Percentiles rank a stretch among this genome's conserved stretches.
Evolutionary conservation across 768 basidiomycete species (phyloP).

Genomic region (Polyporus arcularius): DNA sequence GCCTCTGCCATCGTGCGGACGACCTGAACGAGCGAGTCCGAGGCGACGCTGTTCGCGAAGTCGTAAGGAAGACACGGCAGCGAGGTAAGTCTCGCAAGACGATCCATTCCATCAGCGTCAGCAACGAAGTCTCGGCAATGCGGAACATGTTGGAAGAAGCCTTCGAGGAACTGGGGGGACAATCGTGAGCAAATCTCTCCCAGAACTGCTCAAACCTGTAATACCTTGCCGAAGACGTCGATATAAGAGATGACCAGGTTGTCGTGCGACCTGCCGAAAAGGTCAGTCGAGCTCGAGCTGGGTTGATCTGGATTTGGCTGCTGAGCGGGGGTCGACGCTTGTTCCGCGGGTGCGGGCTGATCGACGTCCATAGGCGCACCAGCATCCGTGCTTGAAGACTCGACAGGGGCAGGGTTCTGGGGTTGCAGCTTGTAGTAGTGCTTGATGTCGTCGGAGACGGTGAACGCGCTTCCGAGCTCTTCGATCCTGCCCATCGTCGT

Average conservation of each 20-base stretch:
- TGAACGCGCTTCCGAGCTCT: constrained; percentile 64
- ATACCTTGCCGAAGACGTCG: constrained; percentile 76
- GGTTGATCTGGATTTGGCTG: constrained; percentile 25
- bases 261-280: constrained; percentile 57
- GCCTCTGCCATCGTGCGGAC: constrained; percentile 89
- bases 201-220: constrained; percentile 20
- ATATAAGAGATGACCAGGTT: constrained; percentile 78
- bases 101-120: constrained; percentile 68
- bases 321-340: not conserved
- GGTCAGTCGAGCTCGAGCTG: constrained; percentile 35
- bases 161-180: constrained; percentile 76
- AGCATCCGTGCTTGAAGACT: not conserved
- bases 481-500: constrained; percentile 73
- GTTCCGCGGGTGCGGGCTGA: constrained; percentile 19
- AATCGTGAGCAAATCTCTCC: constrained; percentile 5
- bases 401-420: constrained; percentile 1
- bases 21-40: constrained; percentile 86
- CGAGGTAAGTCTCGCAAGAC: constrained; percentile 74
- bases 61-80: constrained; percentile 89
- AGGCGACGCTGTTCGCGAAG: constrained; percentile 81
- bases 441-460: constrained; percentile 55
- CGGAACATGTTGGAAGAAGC: constrained; percentile 87
- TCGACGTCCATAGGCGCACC: constrained; percentile 27
- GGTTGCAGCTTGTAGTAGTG: constrained; percentile 56
- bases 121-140: constrained; percentile 91